Evolutionary conservation across 1,284 basidiomycete genomes (phyloP).

Genomic region (Takashimella koratensis): DNA sequence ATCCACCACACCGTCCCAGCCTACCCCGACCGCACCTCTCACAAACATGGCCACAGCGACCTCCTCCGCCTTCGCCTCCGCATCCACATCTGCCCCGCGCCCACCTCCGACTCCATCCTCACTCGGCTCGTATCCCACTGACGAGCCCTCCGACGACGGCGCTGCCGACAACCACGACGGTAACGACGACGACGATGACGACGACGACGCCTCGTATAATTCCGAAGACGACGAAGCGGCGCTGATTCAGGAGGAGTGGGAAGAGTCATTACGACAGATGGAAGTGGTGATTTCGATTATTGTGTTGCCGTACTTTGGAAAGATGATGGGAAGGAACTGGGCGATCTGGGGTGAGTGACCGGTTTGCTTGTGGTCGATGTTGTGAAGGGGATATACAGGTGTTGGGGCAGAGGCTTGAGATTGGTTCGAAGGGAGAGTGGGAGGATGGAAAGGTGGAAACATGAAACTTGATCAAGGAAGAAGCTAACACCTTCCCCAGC

Average conservation of each 20-base stretch:
- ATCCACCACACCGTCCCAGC: no score
- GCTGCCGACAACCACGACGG: no score
- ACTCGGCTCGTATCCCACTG: not conserved
- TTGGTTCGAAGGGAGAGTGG: no score
- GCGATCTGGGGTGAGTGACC: constrained; percentile 71
- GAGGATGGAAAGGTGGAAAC: no score
- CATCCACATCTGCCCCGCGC: constrained; percentile 55
- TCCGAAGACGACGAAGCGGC: constrained; percentile 64
- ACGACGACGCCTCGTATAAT: constrained; percentile 50
- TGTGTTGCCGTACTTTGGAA: constrained; percentile 78
- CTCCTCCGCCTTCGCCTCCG: constrained; percentile 38
- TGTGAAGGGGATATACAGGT: no score
- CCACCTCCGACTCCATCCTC: constrained; percentile 25
- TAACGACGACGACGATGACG: no score
- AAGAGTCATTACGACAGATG: constrained; percentile 79
- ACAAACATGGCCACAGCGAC: not conserved
- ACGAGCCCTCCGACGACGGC: no score
- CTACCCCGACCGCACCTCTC: constrained; percentile 1
- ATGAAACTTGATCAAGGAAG: no score
- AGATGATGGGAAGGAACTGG: constrained; percentile 79
- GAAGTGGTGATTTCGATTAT: constrained; percentile 74
- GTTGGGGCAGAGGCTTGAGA: no score
- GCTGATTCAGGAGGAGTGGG: constrained; percentile 84
- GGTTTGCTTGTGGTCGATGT: constrained; percentile 6
- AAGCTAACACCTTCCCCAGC: no score